phyloP scores from a whole-genome alignment of 78 protist genomes.

The Dictyostelium citrinum region DNA sequence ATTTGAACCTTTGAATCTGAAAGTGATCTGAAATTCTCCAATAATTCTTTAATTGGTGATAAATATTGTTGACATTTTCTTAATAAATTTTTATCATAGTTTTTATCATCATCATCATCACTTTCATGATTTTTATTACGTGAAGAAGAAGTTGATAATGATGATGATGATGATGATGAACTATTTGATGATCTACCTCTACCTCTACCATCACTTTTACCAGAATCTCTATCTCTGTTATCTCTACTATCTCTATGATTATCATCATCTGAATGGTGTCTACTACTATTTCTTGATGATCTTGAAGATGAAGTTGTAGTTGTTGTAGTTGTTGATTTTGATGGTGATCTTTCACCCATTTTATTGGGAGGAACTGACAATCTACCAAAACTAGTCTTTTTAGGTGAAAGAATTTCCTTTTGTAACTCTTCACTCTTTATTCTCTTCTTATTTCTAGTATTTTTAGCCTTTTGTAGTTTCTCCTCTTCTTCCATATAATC shows the following conservation, averaged over 20 bases:
- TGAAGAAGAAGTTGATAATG: too few species aligned
- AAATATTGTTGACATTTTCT: slow-evolving; percentile 44
- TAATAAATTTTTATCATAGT: not conserved
- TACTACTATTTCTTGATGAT: not conserved
- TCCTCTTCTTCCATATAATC: not conserved
- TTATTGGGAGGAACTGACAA: slow-evolving; percentile 54
- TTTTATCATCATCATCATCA: not conserved
- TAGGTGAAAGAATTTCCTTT: slow-evolving; percentile 19
- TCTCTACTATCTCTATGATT: not conserved
- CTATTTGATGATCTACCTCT: not conserved
- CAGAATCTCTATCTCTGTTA: not conserved
- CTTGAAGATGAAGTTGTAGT: not conserved
- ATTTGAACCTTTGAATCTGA: slow-evolving; percentile 1
- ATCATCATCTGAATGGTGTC: slow-evolving; percentile 52
- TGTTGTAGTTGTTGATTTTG: not conserved
- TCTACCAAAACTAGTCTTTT: slow-evolving; percentile 67
- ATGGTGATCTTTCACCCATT: not conserved
- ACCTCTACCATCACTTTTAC: slow-evolving; percentile 4
- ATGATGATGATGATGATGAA: not conserved
- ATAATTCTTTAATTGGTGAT: not conserved
- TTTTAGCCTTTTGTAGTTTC: not conserved
- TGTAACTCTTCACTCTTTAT: not conserved
- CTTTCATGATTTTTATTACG: not conserved
- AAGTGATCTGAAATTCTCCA: slow-evolving; percentile 41
- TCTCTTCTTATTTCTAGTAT: slow-evolving; percentile 4